These are phyloP conservation scores for Cyclostephanos tholiformis DNA, from an alignment of 108 stramenopile genomes.

Conservation along the genomic window DNA sequence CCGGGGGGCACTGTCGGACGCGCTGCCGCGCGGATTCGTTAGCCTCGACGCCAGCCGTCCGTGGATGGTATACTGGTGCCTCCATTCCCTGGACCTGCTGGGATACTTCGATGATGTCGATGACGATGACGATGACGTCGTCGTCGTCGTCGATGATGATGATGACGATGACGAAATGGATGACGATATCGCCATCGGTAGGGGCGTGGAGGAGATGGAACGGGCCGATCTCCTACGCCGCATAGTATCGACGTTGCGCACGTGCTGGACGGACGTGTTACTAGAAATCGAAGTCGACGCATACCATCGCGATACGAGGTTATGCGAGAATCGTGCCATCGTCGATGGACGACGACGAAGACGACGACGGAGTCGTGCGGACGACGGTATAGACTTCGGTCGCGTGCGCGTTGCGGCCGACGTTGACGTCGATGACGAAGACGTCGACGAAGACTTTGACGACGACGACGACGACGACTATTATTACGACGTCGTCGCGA, in stretches of 20 bases:
- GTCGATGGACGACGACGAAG: too few species aligned
- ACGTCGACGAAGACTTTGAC: too few species aligned
- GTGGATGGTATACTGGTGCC: slow-evolving; percentile 97
- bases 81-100: slow-evolving; percentile 92
- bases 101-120: slow-evolving; percentile 48
- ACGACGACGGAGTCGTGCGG: neutral
- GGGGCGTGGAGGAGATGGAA: too few species aligned
- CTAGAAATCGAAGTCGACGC: too few species aligned
- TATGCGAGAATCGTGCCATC: too few species aligned
- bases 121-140: neutral
- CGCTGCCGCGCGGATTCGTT: slow-evolving; percentile 64
- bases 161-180: neutral
- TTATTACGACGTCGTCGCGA: slow-evolving; percentile 1
- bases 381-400: too few species aligned
- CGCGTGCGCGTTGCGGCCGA: neutral
- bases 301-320: too few species aligned
- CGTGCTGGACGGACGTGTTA: too few species aligned
- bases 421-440: neutral
- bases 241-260: too few species aligned
- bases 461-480: neutral
- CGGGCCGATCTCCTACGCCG: too few species aligned
- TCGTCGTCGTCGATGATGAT: neutral
- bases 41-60: slow-evolving; percentile 94
- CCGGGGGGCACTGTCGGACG: slow-evolving; percentile 30
- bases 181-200: neutral